These are phyloP conservation scores for Neurospora crassa DNA, from an alignment of 2,329 filamentous ascomycete species.

Conservation along the genomic window DNA sequence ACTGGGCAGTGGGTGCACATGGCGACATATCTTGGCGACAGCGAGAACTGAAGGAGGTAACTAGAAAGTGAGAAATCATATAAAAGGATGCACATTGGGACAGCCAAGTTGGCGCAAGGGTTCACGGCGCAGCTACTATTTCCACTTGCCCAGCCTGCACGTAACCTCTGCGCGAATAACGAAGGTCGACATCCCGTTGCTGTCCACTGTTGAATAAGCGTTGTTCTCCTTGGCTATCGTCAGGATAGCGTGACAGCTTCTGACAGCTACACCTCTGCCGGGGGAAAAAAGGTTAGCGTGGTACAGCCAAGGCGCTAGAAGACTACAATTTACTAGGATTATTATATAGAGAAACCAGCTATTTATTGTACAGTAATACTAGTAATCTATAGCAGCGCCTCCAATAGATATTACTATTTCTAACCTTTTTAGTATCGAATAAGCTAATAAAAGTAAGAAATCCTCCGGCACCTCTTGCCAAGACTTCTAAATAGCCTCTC, in stretches of 20 bases:
- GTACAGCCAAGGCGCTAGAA: too few species aligned
- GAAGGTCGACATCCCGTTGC: neutral
- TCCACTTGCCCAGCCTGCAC: neutral
- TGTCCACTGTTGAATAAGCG: neutral
- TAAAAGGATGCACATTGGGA: neutral
- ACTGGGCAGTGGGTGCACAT: neutral
- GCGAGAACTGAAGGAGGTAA: neutral
- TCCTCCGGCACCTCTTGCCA: too few species aligned
- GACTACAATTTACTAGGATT: too few species aligned
- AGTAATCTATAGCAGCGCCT: too few species aligned
- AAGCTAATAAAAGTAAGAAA: too few species aligned
- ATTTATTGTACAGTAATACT: too few species aligned
- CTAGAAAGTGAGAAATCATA: neutral
- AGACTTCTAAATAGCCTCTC: too few species aligned
- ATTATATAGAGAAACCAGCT: too few species aligned
- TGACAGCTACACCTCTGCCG: neutral
- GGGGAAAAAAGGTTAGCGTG: too few species aligned
- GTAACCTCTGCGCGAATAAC: neutral
- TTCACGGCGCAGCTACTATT: neutral
- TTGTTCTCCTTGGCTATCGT: neutral
- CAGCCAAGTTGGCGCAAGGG: neutral
- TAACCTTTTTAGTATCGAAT: too few species aligned
- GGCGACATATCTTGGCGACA: neutral
- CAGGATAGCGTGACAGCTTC: neutral
- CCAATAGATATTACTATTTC: too few species aligned